Conservation (phyloP, 495 filamentous ascomycete genomes). For the Hypoxylon cercidicola region DNA sequence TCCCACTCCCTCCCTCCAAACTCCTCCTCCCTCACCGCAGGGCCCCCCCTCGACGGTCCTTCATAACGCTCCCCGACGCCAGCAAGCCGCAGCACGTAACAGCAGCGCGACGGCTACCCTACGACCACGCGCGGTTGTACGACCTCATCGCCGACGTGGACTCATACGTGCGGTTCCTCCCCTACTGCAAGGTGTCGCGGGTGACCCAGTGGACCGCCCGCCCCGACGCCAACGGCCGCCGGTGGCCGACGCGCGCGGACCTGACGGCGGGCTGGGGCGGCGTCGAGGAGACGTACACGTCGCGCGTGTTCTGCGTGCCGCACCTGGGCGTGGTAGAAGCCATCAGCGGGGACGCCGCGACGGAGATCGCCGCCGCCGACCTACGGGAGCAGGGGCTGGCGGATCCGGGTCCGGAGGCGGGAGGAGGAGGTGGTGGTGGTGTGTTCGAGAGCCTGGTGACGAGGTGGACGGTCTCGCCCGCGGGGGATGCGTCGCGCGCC, state of each 20-base stretch:
- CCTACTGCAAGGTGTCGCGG: conserved; percentile 77
- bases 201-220: conserved; percentile 68
- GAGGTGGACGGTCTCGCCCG: conserved; percentile 72
- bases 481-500: conserved; percentile 43
- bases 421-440: conserved; percentile 50
- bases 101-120: conserved; percentile 82
- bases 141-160: conserved; percentile 83
- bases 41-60: conserved; percentile 43
- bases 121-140: conserved; percentile 76
- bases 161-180: conserved; percentile 83
- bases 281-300: conserved; percentile 83
- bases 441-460: conserved; percentile 82
- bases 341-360: conserved; percentile 68
- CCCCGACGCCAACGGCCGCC: conserved; percentile 46
- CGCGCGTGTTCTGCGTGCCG: conserved; percentile 76
- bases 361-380: conserved; percentile 50
- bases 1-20: conserved; percentile 1
- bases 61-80: conserved; percentile 52
- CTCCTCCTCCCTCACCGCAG: background rate
- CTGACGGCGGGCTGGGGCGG: conserved; percentile 86
- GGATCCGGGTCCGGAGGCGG: conserved; percentile 7
- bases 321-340: conserved; percentile 75
- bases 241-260: conserved; percentile 78
- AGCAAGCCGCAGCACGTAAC: conserved; percentile 65
- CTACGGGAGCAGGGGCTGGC: conserved; percentile 50